A percentile compares a stretch with the other conserved stretches of the same genome.
These are phyloP conservation scores for Thelephora terrestris DNA, from an alignment of 1,284 basidiomycete genomes.

Conservation along the genomic window DNA sequence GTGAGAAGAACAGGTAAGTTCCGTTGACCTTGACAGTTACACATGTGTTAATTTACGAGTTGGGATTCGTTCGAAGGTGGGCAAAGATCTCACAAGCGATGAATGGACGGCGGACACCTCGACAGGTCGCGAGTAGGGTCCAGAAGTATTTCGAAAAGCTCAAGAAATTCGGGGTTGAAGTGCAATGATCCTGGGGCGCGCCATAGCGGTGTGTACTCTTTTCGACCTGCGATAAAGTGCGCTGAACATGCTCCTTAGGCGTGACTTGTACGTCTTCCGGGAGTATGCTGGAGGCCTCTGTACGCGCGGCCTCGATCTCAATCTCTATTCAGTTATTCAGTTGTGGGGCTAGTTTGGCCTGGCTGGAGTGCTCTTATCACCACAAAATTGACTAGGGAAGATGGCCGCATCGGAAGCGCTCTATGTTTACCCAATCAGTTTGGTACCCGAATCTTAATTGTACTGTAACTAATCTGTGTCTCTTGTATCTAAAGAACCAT, in stretches of 20 bases:
- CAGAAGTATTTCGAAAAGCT: slow-evolving; percentile 80
- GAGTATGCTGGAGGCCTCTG: no score
- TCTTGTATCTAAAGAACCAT: no score
- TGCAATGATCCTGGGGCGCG: slow-evolving; percentile 7
- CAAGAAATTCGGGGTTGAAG: slow-evolving; percentile 53
- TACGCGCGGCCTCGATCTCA: no score
- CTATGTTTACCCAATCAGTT: no score
- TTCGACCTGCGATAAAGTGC: background rate
- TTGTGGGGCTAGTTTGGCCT: no score
- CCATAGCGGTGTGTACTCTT: background rate
- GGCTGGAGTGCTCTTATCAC: no score
- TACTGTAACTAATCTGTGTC: no score
- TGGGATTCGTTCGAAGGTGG: slow-evolving; percentile 39
- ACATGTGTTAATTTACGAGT: background rate
- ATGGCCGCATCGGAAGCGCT: no score
- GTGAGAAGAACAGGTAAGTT: slow-evolving; percentile 57
- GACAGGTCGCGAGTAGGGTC: slow-evolving; percentile 77
- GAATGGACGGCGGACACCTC: slow-evolving; percentile 60
- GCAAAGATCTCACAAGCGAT: slow-evolving; percentile 71
- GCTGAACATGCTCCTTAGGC: background rate
- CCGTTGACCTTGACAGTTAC: background rate
- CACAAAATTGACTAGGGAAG: no score
- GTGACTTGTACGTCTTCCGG: no score
- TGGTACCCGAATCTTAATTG: no score
- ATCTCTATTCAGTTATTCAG: no score